Evolutionary conservation across 768 basidiomycete species (phyloP), one percentile per base, ranked within the genome.

Genomic region (Tulasnella sp.): DNA sequence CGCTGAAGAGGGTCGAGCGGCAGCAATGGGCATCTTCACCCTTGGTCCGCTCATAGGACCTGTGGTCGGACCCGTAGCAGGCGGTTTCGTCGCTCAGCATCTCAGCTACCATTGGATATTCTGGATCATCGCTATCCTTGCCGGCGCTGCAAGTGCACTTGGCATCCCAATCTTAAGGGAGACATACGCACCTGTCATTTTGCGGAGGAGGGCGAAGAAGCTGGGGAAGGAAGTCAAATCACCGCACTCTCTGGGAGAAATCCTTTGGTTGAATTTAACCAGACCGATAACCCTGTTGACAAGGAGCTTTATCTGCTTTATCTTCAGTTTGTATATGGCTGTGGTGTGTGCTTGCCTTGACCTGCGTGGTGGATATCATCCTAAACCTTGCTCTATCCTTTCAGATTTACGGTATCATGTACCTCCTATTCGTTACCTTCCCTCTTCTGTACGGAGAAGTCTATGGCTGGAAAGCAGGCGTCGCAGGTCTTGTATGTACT

Each of bases 171-270:
- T 91, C 42, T 83, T 92, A n/a, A 84, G 84, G 38, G 93, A 94
- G 82, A 93, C 93, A 0, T 94, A 93, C 80, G 89, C 86, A 0
- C 93, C 93, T 0, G 84, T 92, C 45, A 86, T 93, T 49, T 88
- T 89, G 17, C 79, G 85, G 37, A 85, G 87, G 31, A 83, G 83
- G n/a, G 85, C 82, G 8, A 81, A 74, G 3, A 88, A 90, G 80
- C 83, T 82, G 0, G 90, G 90, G 79, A 86, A 85, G 78, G 79
- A 79, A 7, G 5, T 82, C 72, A 79, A 22, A 79, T 42, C 74
- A 81, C 74, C 72, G 12, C 31, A 74, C 31, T 49, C 72, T 42
- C 38, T 78, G n/a, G 68, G 83, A 68, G 80, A 83, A 29, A 84
- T 88, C 72, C 80, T 93, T n/a, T 89, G 88, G 87, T 79, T 85